phyloP scores from a whole-genome alignment of 164 flowering plant genomes.

The Amborella trichopoda region DNA sequence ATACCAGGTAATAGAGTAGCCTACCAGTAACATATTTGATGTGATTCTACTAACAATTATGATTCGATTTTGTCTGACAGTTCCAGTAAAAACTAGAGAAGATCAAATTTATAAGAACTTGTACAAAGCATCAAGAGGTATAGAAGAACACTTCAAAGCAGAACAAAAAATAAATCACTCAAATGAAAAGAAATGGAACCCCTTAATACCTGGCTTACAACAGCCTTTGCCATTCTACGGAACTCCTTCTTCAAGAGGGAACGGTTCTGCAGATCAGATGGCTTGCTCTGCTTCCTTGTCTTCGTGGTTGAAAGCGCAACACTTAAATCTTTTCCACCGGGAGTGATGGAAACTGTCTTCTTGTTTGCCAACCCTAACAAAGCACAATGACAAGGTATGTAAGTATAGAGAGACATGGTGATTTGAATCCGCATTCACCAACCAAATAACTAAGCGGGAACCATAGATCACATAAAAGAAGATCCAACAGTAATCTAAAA shows the following conservation, averaged over 20 bases:
- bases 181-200: neutral
- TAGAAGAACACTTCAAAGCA: neutral
- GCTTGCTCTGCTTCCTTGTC: constrained; percentile 77
- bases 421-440: too few species aligned
- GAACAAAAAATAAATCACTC: neutral
- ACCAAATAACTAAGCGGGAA: too few species aligned
- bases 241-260: constrained; percentile 78
- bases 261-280: constrained; percentile 38
- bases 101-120: too few species aligned
- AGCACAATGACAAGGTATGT: neutral
- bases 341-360: constrained; percentile 68
- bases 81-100: too few species aligned
- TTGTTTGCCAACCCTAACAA: constrained; percentile 58
- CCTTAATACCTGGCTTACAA: constrained; percentile 44
- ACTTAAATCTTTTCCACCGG: constrained; percentile 41
- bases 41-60: too few species aligned
- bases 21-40: too few species aligned
- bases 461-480: too few species aligned
- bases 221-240: constrained; percentile 67
- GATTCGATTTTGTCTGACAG: too few species aligned
- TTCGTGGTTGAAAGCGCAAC: constrained; percentile 66
- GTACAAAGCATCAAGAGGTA: too few species aligned
- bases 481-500: too few species aligned
- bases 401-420: too few species aligned
- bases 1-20: too few species aligned